These are phyloP conservation scores for Physcia stellaris DNA, from an alignment of 495 filamentous ascomycete genomes.

Conservation along the genomic window DNA sequence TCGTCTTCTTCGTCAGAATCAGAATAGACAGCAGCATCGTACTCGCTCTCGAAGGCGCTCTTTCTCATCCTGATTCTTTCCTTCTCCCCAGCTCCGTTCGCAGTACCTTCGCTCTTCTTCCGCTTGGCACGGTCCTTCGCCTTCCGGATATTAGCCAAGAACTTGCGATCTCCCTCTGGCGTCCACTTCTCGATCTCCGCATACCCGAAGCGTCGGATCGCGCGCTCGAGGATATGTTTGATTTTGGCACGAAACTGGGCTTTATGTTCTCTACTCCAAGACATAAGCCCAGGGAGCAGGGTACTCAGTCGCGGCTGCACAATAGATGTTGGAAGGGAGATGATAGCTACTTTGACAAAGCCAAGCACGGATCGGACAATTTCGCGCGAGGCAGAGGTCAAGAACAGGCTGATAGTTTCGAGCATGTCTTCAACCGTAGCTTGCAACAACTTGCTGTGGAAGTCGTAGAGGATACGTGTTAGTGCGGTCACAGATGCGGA, in stretches of 20 bases:
- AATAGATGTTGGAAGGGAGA: conserved; percentile 62
- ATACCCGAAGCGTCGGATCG: conserved; percentile 80
- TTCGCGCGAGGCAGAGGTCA: conserved; percentile 88
- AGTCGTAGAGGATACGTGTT: conserved; percentile 82
- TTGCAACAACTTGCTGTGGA: conserved; percentile 44
- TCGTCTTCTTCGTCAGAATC: conserved; percentile 56
- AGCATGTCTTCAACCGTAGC: conserved; percentile 63
- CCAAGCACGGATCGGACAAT: conserved; percentile 86
- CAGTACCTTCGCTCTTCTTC: conserved; percentile 42
- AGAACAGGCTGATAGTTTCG: conserved; percentile 83
- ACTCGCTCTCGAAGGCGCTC: conserved; percentile 71
- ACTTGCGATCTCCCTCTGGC: conserved; percentile 73
- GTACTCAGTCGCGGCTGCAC: conserved; percentile 58
- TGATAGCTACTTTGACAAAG: conserved; percentile 90
- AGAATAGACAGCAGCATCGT: conserved; percentile 89
- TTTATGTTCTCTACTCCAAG: conserved; percentile 96
- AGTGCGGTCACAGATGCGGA: conserved; percentile 86
- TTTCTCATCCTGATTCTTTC: conserved; percentile 25
- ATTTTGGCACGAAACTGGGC: conserved; percentile 90
- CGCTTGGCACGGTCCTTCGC: conserved; percentile 76
- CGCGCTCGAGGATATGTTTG: conserved; percentile 89
- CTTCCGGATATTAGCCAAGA: conserved; percentile 88
- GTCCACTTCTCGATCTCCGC: conserved; percentile 60
- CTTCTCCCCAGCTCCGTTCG: conserved; percentile 15
- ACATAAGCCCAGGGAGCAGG: conserved; percentile 78